Percentiles rank a stretch among this genome's conserved stretches.
phyloP scores from a whole-genome alignment of 805 yeast species.

The Ogataea saltuana region DNA sequence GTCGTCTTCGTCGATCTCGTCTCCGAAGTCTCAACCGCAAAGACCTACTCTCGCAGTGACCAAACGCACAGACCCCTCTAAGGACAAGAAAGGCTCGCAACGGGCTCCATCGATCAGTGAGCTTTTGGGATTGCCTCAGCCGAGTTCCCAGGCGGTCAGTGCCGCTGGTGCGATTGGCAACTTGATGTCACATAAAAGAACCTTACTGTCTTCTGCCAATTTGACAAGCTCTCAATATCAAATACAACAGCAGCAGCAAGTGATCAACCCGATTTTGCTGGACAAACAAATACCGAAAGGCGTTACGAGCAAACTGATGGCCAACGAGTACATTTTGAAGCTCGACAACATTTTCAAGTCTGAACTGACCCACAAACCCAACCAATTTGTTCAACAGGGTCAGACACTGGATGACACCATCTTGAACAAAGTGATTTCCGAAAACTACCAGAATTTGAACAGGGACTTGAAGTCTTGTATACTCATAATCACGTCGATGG shows the following conservation, averaged over 20 bases:
- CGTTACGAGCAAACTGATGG: constrained; percentile 31
- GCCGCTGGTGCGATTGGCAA: constrained; percentile 40
- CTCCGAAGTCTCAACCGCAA: not conserved
- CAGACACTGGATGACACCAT: constrained; percentile 35
- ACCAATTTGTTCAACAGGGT: constrained; percentile 30
- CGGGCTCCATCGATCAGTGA: constrained; percentile 32
- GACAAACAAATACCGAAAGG: constrained; percentile 35
- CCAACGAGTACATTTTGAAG: constrained; percentile 35
- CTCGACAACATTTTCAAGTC: constrained; percentile 36
- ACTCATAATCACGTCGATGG: constrained; percentile 38
- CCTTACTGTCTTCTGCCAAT: constrained; percentile 22
- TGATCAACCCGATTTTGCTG: constrained; percentile 36
- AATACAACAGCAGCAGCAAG: constrained; percentile 31
- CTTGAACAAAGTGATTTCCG: constrained; percentile 33
- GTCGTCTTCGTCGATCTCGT: constrained; percentile 2
- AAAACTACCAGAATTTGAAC: constrained; percentile 32
- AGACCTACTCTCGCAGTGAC: not conserved
- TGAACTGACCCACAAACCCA: constrained; percentile 34
- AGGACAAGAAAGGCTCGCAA: constrained; percentile 12
- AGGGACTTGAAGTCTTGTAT: constrained; percentile 37
- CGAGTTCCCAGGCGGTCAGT: constrained; percentile 36
- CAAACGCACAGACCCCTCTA: constrained; percentile 7
- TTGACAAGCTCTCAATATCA: constrained; percentile 23
- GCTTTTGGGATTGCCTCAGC: constrained; percentile 31
- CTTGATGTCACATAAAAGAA: constrained; percentile 32